Conservation (phyloP, 129 eudicot genomes). For the Helianthus annuus region DNA sequence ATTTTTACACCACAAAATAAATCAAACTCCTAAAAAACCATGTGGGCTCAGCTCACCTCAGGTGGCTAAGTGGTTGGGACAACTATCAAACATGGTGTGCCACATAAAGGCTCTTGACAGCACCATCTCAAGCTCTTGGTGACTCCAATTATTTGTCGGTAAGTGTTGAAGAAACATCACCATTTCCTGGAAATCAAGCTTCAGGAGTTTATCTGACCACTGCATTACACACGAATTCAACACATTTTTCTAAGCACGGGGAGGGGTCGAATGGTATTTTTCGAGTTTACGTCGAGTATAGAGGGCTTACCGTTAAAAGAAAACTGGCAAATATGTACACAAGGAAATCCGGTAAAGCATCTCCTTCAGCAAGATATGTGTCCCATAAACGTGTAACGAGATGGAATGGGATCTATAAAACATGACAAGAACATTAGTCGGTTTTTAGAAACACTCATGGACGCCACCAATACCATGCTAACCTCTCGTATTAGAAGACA, state of each 20-base stretch:
- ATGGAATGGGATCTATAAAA: constrained; percentile 78
- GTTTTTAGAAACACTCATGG: neutral
- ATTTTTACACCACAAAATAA: constrained; percentile 30
- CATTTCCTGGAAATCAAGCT: constrained; percentile 98
- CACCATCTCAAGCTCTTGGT: constrained; percentile 84
- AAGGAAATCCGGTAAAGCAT: constrained; percentile 89
- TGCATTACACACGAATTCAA: constrained; percentile 32
- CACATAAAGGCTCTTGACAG: constrained; percentile 95
- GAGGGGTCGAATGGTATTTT: constrained; percentile 13
- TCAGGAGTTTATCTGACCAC: constrained; percentile 90
- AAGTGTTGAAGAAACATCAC: constrained; percentile 98
- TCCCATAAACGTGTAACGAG: constrained; percentile 99
- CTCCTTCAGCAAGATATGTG: constrained; percentile 99
- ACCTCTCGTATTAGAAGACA: constrained; percentile 99
- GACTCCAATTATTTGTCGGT: constrained; percentile 79
- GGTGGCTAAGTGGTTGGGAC: constrained; percentile 83
- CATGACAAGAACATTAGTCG: constrained; percentile 14
- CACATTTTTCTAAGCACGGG: neutral
- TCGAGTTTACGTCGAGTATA: neutral
- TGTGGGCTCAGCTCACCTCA: constrained; percentile 43
- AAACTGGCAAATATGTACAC: constrained; percentile 95
- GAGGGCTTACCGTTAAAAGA: constrained; percentile 69
- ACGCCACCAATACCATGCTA: neutral
- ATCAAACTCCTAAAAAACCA: neutral
- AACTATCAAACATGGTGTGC: constrained; percentile 88